A percentile compares a stretch with the other conserved stretches of the same genome.
Evolutionary conservation across 1,284 basidiomycete species (phyloP).

Genomic region (Cutaneotrichosporon arboriforme): DNA sequence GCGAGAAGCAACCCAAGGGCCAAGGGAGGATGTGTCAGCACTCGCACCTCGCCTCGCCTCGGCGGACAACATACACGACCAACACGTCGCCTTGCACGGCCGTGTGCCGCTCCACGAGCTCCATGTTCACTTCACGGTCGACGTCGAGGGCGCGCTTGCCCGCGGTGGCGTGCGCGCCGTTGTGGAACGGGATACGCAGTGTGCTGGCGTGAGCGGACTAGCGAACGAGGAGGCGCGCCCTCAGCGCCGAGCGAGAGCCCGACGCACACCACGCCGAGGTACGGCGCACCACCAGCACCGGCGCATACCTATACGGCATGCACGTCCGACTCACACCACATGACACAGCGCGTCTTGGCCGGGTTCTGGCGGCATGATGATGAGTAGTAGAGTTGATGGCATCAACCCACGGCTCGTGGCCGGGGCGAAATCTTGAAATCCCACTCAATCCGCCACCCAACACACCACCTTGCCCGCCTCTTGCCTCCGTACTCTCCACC

Average conservation of each 20-base stretch:
- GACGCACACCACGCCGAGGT: too few species aligned
- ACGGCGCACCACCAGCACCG: background rate
- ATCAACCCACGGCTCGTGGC: too few species aligned
- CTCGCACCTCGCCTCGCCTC: background rate
- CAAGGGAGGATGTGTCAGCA: background rate
- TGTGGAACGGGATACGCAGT: constrained; percentile 70
- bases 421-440: too few species aligned
- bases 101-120: constrained; percentile 66
- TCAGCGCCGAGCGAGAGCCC: too few species aligned
- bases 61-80: constrained; percentile 61
- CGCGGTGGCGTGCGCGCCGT: constrained; percentile 64
- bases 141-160: constrained; percentile 76
- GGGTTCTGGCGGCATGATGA: too few species aligned
- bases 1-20: background rate
- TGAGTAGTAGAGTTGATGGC: too few species aligned
- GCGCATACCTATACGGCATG: background rate
- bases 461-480: too few species aligned
- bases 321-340: background rate
- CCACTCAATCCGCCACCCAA: too few species aligned
- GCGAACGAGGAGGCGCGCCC: background rate
- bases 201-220: constrained; percentile 51
- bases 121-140: constrained; percentile 72
- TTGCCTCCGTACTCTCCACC: background rate
- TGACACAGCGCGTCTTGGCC: background rate
- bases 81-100: constrained; percentile 61